Evolutionary conservation across 306 rosid genomes (phyloP), one percentile per base, ranked within the genome.

Genomic region (Potentilla sterilis): DNA sequence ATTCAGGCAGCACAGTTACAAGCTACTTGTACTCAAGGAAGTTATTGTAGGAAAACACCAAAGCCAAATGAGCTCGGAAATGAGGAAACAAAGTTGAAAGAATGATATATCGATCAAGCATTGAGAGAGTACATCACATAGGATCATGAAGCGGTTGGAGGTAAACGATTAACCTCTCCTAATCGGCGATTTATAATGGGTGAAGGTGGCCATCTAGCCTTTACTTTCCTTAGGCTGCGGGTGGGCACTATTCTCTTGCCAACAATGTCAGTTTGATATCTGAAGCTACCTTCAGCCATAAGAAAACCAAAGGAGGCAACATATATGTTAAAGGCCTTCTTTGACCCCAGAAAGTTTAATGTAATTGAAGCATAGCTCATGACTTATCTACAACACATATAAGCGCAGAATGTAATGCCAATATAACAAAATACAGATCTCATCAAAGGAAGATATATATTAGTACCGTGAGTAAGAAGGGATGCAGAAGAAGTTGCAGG

Each of bases 141-240:
- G 64, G 35, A 58, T 58, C 35, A 58, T 22, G 6, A 21, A 24
- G 37, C 64, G 35, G 35, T 58, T 58, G 64, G 64, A 58, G 14
- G 37, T 58, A 58, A 37, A 58, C 37, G 37, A 9, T 21, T 9
- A 3, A 58, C 35, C 16, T 58, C 5, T 58, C 64, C 64, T 24
- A 16, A 15, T 21, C 16, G 38, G 24, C 64, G 16, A 21, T 28
- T 24, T 22, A 11, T 14, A 24, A 11, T 59, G 38, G 65, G 40
- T 11, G 65, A 24, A 59, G 65, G 38, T 24, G 65, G 40, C 65
- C 7, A 21, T 58, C 64, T 58, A n/a, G 34, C 1, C 1, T n/a
- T 18, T 18, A 19, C 38, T 5, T 21, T 22, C 49, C 77, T 41
- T 1, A 83, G 67, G 37, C 79, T 76, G 46, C 82, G 43, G 15